These are phyloP conservation scores for Citrus australasica DNA, from an alignment of 345 rosid genomes.

Conservation along the genomic window DNA sequence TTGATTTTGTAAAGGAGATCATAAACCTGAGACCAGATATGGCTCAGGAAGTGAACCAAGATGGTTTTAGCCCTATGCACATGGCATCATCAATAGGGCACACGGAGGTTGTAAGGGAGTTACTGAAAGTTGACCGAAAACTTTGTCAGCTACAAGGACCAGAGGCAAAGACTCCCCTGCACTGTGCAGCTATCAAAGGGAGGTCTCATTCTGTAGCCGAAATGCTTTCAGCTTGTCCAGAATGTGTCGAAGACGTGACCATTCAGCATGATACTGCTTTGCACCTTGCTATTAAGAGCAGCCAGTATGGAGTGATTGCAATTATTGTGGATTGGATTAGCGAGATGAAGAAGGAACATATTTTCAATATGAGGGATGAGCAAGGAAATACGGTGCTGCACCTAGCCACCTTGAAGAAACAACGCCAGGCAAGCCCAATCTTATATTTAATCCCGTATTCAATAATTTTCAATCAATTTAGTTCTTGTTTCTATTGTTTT, in stretches of 20 bases:
- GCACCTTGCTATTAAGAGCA: conserved; percentile 37
- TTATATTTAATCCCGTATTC: neutral
- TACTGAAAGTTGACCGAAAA: conserved; percentile 26
- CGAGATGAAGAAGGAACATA: conserved; percentile 19
- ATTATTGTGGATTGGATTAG: conserved; percentile 36
- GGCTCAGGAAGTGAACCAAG: conserved; percentile 31
- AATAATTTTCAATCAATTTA: neutral
- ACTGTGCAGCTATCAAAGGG: conserved; percentile 35
- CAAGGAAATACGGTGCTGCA: conserved; percentile 41
- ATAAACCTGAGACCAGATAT: conserved; percentile 27
- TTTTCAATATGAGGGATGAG: conserved; percentile 38
- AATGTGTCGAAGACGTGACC: conserved; percentile 32
- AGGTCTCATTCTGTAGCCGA: conserved; percentile 30
- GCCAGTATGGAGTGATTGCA: conserved; percentile 22
- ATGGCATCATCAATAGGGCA: conserved; percentile 39
- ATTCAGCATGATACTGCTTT: conserved; percentile 38
- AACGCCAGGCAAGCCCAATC: conserved; percentile 27
- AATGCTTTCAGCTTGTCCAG: conserved; percentile 33
- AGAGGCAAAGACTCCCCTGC: conserved; percentile 43
- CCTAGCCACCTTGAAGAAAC: conserved; percentile 42
- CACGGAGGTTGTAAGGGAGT: conserved; percentile 31
- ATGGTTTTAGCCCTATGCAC: conserved; percentile 43
- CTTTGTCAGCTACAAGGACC: conserved; percentile 29
- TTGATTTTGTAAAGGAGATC: conserved; percentile 30
- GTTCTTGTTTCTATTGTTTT: neutral